These are phyloP conservation scores for Pythium dissimile DNA, from an alignment of 352 stramenopile genomes.

Conservation along the genomic window DNA sequence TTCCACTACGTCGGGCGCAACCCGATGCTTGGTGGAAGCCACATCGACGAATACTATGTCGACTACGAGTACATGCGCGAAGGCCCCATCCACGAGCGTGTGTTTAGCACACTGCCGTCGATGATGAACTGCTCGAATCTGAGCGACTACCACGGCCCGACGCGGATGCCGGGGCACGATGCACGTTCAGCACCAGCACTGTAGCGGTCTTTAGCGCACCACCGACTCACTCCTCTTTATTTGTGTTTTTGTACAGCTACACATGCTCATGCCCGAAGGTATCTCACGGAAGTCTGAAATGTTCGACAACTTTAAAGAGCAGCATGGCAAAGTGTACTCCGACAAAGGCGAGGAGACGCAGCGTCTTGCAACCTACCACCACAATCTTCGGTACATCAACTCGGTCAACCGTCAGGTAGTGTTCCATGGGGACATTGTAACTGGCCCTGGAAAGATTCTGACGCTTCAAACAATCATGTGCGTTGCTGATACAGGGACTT, in stretches of 20 bases:
- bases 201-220: too few relatives aligned
- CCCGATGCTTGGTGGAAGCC: constrained; percentile 76
- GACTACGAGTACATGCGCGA: constrained; percentile 87
- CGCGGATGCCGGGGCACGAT: constrained; percentile 55
- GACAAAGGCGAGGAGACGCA: constrained; percentile 40
- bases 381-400: constrained; percentile 86
- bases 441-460: neutral
- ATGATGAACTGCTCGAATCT: constrained; percentile 84
- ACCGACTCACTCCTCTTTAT: too few relatives aligned
- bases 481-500: constrained; percentile 36
- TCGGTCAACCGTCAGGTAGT: constrained; percentile 74
- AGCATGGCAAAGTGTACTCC: constrained; percentile 60
- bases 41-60: constrained; percentile 90
- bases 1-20: constrained; percentile 89
- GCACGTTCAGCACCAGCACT: constrained; percentile 37
- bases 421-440: too few relatives aligned
- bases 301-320: constrained; percentile 65
- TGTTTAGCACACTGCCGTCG: constrained; percentile 65
- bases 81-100: constrained; percentile 53
- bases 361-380: constrained; percentile 67
- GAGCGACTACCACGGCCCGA: constrained; percentile 43
- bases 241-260: constrained; percentile 46
- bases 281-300: constrained; percentile 43
- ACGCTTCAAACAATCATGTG: neutral
- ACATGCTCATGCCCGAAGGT: constrained; percentile 80